Base-by-base conservation (phyloP, 208 protist species). In the Endotrypanum monterogeii region DNA sequence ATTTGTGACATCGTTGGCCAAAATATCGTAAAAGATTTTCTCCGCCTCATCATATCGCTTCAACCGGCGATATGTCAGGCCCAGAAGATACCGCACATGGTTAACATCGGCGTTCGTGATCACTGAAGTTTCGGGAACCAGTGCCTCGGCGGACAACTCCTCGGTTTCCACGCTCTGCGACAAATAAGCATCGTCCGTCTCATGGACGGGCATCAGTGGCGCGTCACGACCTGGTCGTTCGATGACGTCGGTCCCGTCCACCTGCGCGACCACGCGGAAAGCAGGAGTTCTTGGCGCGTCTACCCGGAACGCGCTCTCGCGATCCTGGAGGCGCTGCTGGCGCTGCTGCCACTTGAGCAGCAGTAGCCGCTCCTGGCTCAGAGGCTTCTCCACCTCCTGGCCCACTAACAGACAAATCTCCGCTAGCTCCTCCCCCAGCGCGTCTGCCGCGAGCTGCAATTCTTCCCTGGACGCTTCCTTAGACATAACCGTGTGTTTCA, bases 81-180 rank as follows among this genome's bases (percentile, higher is more conserved):
- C 85, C 65, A 93, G 85, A 23, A 95, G 50, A 57, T 93, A 95
- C 30, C 82, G 83, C 18, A 94, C 78, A 71, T 95, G 91, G 68
- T 93, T 83, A 52, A 85, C 87, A 71, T 95, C 91, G 16, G 71
- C 52, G 41, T 76, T 28, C 37, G 71, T 90, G 46, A 92, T 77
- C 25, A 83, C 54, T 37, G 85, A 71, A 35, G 73, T 46, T 51
- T 83, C 73, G 2, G 55, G 57, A 32, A 55, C 54, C 3, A 78
- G 67, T 9, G 50, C 56, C 30, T 66, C 70, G 3, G 72, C 41
- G 4, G 58, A 41, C 61, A 85, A 20, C 70, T 61, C 73, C 69
- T 85, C 82, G 25, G 50, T 55, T 63, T 85, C 82, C 67, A 83
- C 77, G 39, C 56, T 32, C 7, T 72, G 60, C 25, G 72, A 61